Percentiles rank a stretch among this genome's conserved stretches.
These are phyloP conservation scores for Orbilia blumenaviensis DNA, from an alignment of 2,329 filamentous ascomycete species.

Conservation along the genomic window DNA sequence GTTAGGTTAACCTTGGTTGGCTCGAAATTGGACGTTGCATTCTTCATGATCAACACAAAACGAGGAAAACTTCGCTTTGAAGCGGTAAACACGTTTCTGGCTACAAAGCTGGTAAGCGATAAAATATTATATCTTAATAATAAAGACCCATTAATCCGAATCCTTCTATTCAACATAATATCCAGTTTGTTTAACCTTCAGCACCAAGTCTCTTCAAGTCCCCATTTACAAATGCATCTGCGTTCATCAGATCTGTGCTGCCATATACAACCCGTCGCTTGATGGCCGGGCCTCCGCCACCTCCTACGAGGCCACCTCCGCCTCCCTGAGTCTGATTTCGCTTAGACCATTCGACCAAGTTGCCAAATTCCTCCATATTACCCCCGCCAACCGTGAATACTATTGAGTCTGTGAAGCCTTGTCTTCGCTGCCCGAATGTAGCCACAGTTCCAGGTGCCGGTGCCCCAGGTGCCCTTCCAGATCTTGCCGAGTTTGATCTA, in stretches of 20 bases:
- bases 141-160: neutral
- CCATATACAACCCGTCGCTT: constrained; percentile 91
- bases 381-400: constrained; percentile 96
- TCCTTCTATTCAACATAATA: constrained; percentile 1
- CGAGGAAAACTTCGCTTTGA: neutral
- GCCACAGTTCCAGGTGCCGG: constrained; percentile 68
- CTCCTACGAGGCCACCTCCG: constrained; percentile 61
- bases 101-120: neutral
- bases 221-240: constrained; percentile 72
- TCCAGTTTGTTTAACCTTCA: constrained; percentile 61
- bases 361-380: constrained; percentile 98
- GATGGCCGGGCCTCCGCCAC: constrained; percentile 63
- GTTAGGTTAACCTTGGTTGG: neutral
- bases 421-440: constrained; percentile 87
- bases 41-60: constrained; percentile 24
- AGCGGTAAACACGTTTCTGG: too few species aligned
- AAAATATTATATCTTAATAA: constrained; percentile 17
- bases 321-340: constrained; percentile 71
- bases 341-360: constrained; percentile 93
- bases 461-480: constrained; percentile 62
- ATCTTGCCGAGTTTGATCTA: constrained; percentile 88
- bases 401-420: constrained; percentile 87
- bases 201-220: constrained; percentile 72
- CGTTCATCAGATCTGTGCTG: constrained; percentile 82
- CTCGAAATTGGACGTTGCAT: constrained; percentile 27